Conservation (phyloP, 257 asterid species). For the Coffea eugenioides region DNA sequence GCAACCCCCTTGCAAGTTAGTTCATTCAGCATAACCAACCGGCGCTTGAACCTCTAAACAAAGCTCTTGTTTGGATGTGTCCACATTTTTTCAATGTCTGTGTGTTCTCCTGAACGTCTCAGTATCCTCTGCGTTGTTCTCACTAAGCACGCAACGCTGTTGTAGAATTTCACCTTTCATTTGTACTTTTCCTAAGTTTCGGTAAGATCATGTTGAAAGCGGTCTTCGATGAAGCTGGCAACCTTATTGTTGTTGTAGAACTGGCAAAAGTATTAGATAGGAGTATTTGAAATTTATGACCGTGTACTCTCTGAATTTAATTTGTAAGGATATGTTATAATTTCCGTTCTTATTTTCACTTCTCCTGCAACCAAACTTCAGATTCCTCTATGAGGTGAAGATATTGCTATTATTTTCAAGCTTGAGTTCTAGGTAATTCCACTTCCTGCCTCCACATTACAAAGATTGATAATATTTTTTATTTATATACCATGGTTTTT, state of each 20-base stretch:
- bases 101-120: conserved; percentile 3
- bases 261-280: neutral
- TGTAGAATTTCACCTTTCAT: neutral
- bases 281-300: neutral
- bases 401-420: neutral
- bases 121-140: conserved; percentile 11
- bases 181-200: neutral
- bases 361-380: neutral
- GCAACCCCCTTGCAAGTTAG: conserved; percentile 83
- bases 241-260: conserved; percentile 44
- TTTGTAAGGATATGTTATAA: neutral
- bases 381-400: neutral
- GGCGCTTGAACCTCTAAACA: conserved; percentile 45
- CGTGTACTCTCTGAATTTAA: neutral
- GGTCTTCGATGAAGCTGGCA: conserved; percentile 23
- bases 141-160: conserved; percentile 4
- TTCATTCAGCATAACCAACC: conserved; percentile 92
- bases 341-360: neutral
- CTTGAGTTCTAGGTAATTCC: neutral
- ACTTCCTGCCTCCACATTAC: neutral
- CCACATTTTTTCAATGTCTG: neutral
- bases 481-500: neutral
- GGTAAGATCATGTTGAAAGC: conserved; percentile 9
- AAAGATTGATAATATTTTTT: neutral
- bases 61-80: conserved; percentile 17